Base-by-base conservation (phyloP, 2,329 filamentous ascomycete genomes). In the Lecanoromycetidae sp. region DNA sequence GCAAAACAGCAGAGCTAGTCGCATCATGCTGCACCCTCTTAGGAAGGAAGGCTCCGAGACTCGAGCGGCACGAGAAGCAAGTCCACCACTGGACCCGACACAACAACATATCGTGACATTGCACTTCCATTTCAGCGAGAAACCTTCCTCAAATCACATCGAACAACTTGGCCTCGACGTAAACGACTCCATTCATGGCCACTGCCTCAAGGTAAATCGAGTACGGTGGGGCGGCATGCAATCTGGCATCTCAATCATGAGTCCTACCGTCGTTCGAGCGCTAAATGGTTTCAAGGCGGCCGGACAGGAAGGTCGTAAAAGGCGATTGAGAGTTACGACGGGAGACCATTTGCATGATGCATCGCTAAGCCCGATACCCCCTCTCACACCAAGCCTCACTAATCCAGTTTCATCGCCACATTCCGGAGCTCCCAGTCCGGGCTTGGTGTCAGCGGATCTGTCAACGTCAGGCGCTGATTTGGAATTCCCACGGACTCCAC, bases 11-110 rank as follows among this genome's bases (percentile, higher is more conserved):
- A 10, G 6, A 8, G 27, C 19, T 1, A 46, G 46, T 8, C 49
- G 46, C 6, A 54, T 54, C 19, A 50, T 52, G 29, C 49, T 54
- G 5, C 49, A 52, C 9, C 49, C 49, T 9, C 45, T 53, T 5
- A 26, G 25, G 5, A 13, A 44, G 5, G 13, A 43, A 22, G 32
- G 23, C 15, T 33, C 30, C 3, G 19, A 17, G 7, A 34, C 13
- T 25, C 7, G n/a, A 13, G 20, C 19, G 10, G 7, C 10, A 20
- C 15, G 5, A 20, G 47, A 29, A 13, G 15, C 42, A 22, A n/a
- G 2, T 2, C 7, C 27, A 17, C 22, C 3, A 2, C 9, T 32
- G 2, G 30, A 38, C 30, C n/a, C 20, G 4, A 5, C 33, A 4
- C 46, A 43, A 9, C 12, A 19, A 10, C 35, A 42, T 15, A 25